Base-by-base conservation (phyloP, 129 eudicot genomes). In the Scalesia atractyloides region DNA sequence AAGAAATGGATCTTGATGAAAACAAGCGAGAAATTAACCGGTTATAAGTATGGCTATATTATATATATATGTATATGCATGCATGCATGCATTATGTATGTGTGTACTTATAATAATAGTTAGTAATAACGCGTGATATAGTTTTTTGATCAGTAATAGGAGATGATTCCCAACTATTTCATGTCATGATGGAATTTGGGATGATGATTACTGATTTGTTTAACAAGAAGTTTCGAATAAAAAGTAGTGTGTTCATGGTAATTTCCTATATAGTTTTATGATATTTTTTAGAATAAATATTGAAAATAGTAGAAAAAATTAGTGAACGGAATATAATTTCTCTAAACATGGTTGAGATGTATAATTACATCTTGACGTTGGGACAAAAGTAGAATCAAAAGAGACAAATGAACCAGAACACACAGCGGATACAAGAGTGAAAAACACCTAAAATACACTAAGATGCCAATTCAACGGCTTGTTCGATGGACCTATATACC, bases 1-100 rank as follows among this genome's bases (percentile, higher is more conserved):
- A 54, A 50, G 76, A 70, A 46, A 17, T 13, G 26, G 52, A 70
- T 52, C 22, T 13, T 26, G 47, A 50, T 69, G 36, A 19, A 60
- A 69, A 52, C 6, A 60, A 48, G 16, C 14, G 30, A 51, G 47
- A 39, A 64, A 9, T 50, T 57, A 34, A 15, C 2, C 18, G 5
- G 13, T 15, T 7, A 54, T 60, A 60, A 26, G 66, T 14, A 60
- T 56, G 62, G 13, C 11, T 9, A 19, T 19, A 9, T 41, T 9
- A 30, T 30, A 30, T 30, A 30, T 30, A 30, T 30, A 4, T 30
- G 34, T 52, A 5, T 52, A 13, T 52, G 17, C 7, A 17, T 16
- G 22, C 64, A 58, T 58, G 64, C 64, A 18, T 56, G 34, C 33
- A 58, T 56, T 56, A 56, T 60, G 43, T 30, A 30, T 30, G 43